Base-by-base conservation (phyloP, 805 yeast genomes). In the Ogataea glucozyma region DNA sequence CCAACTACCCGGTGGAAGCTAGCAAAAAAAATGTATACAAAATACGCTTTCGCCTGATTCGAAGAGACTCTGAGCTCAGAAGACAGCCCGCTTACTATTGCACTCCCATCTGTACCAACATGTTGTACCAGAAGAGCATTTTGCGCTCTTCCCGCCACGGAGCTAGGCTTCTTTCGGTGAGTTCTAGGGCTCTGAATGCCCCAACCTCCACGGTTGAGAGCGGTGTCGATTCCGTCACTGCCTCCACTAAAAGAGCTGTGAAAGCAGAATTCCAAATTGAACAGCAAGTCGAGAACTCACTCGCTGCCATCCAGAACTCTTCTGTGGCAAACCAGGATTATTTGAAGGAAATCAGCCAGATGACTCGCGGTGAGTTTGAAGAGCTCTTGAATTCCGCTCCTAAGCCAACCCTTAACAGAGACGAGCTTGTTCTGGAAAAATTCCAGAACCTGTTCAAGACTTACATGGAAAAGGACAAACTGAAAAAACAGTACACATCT, bases 331-430 rank as follows among this genome's bases (percentile, higher is more conserved):
- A 27, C 32, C 10, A 19, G 10, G 26, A 42, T 27, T 10, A 7
- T 3, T n/a, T 43, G 12, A 29, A 40, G 26, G 49, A 57, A 16
- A 31, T 61, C n/a, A 36, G 51, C 13, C 42, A 49, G 16, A 46
- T 59, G 49, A 45, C 58, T 2, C 48, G 47, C 16, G 52, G 46
- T 6, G 59, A 62, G 52, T 52, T 61, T 31, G 60, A 62, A 33
- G 52, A 42, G 30, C 26, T 60, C 16, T 23, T 62, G n/a, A 49
- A 51, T 22, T 40, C 51, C 2, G 44, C 51, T 10, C 62, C 64
- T 17, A 38, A 45, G 19, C 65, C 67, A 26, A 51, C 65, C 9
- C 47, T 52, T 13, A 44, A 59, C 35, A 58, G 66, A 49, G 66
- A 62, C 31, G 58, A 52, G 17, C 37, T 57, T 14, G 54, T 61